Conservation (phyloP, 1,284 basidiomycete genomes). For the Ceratobasidium papillatum region DNA sequence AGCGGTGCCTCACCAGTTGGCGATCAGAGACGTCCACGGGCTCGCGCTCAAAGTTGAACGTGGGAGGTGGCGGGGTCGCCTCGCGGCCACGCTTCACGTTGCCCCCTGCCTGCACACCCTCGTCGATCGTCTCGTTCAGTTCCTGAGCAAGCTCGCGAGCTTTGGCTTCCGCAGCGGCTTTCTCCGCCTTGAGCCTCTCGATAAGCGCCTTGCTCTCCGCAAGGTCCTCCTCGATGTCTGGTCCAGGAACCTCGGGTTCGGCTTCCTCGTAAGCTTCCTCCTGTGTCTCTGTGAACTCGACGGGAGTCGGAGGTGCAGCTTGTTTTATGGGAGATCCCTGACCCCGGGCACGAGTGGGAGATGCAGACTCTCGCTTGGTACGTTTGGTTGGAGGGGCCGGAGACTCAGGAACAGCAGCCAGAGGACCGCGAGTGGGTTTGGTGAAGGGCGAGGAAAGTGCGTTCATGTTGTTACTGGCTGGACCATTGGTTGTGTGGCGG, state of each 20-base stretch:
- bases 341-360: slow-evolving; percentile 9
- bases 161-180: slow-evolving; percentile 39
- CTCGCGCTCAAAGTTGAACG: slow-evolving; percentile 64
- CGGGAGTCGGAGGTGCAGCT: slow-evolving; percentile 53
- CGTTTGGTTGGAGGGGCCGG: slow-evolving; percentile 22
- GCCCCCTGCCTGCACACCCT: slow-evolving; percentile 4
- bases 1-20: slow-evolving; percentile 50
- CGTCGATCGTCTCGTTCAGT: slow-evolving; percentile 11
- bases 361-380: slow-evolving; percentile 23
- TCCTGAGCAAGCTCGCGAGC: slow-evolving; percentile 1
- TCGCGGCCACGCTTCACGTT: slow-evolving; percentile 61
- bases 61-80: slow-evolving; percentile 59
- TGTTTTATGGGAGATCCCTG: slow-evolving; percentile 18
- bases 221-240: slow-evolving; percentile 72
- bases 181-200: slow-evolving; percentile 63
- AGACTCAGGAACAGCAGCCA: slow-evolving; percentile 10
- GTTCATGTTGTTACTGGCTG: slow-evolving; percentile 16
- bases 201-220: slow-evolving; percentile 76
- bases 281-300: slow-evolving; percentile 59
- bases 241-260: slow-evolving; percentile 61
- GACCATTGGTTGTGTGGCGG: slow-evolving; percentile 43
- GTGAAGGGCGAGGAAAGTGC: slow-evolving; percentile 25
- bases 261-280: slow-evolving; percentile 50
- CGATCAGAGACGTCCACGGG: slow-evolving; percentile 57
- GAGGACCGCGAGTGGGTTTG: not conserved